Percentiles rank a stretch among this genome's conserved stretches.
Evolutionary conservation across 2,329 filamentous ascomycete species (phyloP).

Genomic region (Botrytis medusae): DNA sequence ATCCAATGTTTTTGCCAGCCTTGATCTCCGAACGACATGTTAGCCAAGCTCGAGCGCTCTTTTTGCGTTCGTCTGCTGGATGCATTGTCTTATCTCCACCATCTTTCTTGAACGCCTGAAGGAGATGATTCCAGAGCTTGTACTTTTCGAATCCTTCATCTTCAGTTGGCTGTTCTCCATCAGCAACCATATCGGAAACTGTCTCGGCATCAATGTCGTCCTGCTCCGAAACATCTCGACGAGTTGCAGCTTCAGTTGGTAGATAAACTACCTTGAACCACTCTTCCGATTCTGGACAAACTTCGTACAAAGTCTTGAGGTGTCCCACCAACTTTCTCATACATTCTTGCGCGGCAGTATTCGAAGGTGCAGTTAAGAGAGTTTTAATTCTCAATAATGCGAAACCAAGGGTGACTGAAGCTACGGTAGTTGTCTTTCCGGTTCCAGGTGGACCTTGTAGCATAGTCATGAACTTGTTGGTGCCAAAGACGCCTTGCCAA

Average conservation of each 20-base stretch:
- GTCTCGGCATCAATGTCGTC: background rate
- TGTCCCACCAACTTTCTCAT: background rate
- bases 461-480: background rate
- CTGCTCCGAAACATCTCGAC: background rate
- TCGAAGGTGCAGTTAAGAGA: conserved; percentile 20
- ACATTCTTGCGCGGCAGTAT: conserved; percentile 1
- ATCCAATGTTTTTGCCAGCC: background rate
- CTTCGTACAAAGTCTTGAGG: background rate
- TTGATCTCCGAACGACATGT: background rate
- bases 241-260: background rate
- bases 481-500: background rate
- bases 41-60: conserved; percentile 17
- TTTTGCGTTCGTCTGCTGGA: background rate
- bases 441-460: conserved; percentile 26
- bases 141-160: background rate
- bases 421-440: conserved; percentile 23
- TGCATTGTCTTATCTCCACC: background rate
- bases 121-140: conserved; percentile 2
- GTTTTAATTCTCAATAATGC: background rate
- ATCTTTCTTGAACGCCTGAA: background rate
- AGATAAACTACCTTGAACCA: conserved; percentile 11
- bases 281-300: background rate
- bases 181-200: background rate
- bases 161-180: background rate
- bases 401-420: conserved; percentile 1